A percentile compares a stretch with the other conserved stretches of the same genome.
Conservation (phyloP, 2,329 filamentous ascomycete genomes). For the Botrytis fabae region DNA sequence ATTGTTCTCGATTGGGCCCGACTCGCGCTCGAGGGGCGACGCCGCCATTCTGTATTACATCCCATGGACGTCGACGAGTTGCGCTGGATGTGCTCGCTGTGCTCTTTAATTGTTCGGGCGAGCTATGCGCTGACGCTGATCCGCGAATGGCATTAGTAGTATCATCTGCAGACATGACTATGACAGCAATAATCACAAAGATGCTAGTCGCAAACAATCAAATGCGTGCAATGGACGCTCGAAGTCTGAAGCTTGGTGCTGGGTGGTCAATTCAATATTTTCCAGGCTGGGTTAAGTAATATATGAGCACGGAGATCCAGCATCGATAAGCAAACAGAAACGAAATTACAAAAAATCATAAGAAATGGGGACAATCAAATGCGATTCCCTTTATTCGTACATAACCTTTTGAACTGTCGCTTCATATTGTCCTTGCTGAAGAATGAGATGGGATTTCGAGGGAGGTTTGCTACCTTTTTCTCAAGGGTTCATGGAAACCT, state of each 20-base stretch:
- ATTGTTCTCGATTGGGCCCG: conserved; percentile 12
- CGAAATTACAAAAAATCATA: conserved; percentile 2
- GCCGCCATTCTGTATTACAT: conserved; percentile 24
- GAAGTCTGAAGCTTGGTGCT: neutral
- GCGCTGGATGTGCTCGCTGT: neutral
- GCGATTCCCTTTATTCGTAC: conserved; percentile 8
- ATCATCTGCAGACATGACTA: conserved; percentile 8
- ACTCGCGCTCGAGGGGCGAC: conserved; percentile 19
- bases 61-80: conserved; percentile 22
- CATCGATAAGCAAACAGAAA: conserved; percentile 8
- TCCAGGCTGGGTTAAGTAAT: neutral
- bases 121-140: neutral
- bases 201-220: neutral
- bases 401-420: neutral
- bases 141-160: conserved; percentile 8
- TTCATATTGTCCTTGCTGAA: conserved; percentile 14
- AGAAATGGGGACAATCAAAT: conserved; percentile 15
- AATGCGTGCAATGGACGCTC: neutral
- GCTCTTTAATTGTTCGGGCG: neutral
- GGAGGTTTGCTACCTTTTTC: neutral
- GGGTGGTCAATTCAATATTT: conserved; percentile 5
- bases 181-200: neutral
- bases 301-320: conserved; percentile 12
- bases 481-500: neutral
- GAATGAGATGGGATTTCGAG: neutral